phyloP scores from a whole-genome alignment of 441 rosid genomes.

The Dalechampia spathulata region DNA sequence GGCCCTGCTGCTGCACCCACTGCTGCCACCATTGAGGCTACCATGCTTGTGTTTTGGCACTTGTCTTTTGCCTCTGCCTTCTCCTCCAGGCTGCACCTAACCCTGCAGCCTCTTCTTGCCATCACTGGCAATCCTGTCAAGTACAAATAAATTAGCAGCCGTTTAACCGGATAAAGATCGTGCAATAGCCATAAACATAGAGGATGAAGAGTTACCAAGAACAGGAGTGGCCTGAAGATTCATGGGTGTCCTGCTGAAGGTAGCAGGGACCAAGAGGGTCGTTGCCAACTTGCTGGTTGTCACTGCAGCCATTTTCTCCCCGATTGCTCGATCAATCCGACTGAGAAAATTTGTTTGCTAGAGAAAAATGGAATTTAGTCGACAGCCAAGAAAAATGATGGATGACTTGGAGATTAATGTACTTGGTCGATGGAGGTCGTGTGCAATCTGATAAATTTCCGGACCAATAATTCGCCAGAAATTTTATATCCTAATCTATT shows the following conservation, averaged over 20 bases:
- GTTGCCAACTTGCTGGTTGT: conserved; percentile 4
- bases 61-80: background rate
- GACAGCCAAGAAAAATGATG: background rate
- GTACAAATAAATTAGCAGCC: too few species aligned
- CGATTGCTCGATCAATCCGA: too few species aligned
- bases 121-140: conserved; percentile 2
- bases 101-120: conserved; percentile 1
- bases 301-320: background rate
- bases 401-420: background rate
- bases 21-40: conserved; percentile 4
- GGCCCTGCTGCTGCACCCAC: background rate
- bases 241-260: background rate
- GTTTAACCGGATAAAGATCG: too few species aligned
- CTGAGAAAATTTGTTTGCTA: too few species aligned
- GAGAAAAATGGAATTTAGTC: too few species aligned
- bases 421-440: background rate
- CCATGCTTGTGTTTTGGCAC: background rate
- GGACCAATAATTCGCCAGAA: background rate
- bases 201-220: conserved; percentile 2
- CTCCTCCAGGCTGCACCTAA: conserved; percentile 11
- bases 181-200: background rate
- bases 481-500: conserved; percentile 9
- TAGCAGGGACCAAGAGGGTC: background rate
- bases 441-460: background rate
- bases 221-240: background rate